Evolutionary conservation across 768 basidiomycete species (phyloP).

Genomic region (Omphalotus guepiniiformis): DNA sequence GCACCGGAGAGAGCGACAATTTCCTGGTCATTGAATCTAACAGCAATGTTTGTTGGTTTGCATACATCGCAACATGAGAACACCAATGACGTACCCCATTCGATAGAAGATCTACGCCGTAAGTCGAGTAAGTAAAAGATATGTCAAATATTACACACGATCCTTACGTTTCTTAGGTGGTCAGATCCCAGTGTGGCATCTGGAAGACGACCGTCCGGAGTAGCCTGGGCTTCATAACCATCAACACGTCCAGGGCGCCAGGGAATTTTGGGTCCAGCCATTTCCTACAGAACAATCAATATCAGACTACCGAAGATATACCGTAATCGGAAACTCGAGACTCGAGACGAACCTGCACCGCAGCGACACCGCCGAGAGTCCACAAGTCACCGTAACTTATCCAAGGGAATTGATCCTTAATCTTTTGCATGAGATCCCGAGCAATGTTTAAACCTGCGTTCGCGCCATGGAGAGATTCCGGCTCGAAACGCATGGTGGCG

Average conservation of each 20-base stretch:
- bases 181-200: conserved; percentile 81
- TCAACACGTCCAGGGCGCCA: conserved; percentile 95
- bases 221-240: conserved; percentile 67
- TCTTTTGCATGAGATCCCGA: conserved; percentile 75
- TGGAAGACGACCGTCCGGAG: conserved; percentile 87
- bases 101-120: conserved; percentile 72
- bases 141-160: conserved; percentile 4
- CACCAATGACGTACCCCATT: conserved; percentile 55
- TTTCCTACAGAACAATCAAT: conserved; percentile 49
- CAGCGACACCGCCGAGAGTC: conserved; percentile 92
- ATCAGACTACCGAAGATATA: not conserved
- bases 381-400: conserved; percentile 96
- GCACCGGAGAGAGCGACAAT: conserved; percentile 94
- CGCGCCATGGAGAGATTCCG: conserved; percentile 80
- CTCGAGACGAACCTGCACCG: conserved; percentile 53
- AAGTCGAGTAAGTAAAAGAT: conserved; percentile 5
- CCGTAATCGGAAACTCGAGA: not conserved
- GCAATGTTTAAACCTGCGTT: conserved; percentile 83
- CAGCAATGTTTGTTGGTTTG: not conserved
- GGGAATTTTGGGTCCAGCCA: conserved; percentile 87
- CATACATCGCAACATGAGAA: not conserved
- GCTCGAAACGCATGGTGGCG: conserved; percentile 96
- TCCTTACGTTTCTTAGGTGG: conserved; percentile 73
- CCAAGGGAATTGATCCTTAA: conserved; percentile 89
- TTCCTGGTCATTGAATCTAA: conserved; percentile 89